A percentile compares a stretch with the other conserved stretches of the same genome.
Conservation (phyloP, 306 rosid genomes). For the Trifolium dubium region DNA sequence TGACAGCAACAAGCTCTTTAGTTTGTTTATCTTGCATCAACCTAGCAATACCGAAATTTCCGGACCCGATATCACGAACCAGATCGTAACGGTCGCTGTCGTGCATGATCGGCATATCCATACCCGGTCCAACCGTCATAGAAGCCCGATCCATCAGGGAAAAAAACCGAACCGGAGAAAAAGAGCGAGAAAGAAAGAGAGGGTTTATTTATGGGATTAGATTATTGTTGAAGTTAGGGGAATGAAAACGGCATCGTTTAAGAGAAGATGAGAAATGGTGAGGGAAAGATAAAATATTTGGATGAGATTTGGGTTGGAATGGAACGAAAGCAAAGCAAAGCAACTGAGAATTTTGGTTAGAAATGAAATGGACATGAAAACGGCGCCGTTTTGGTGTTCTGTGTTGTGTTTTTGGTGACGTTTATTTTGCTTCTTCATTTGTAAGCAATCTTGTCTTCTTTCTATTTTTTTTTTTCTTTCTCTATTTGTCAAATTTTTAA, state of each 20-base stretch:
- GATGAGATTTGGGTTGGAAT: slow-evolving; percentile 48
- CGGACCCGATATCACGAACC: slow-evolving; percentile 89
- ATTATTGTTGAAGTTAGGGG: no score
- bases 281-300: slow-evolving; percentile 33
- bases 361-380: slow-evolving; percentile 21
- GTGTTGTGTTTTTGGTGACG: slow-evolving; percentile 40
- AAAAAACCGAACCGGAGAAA: slow-evolving; percentile 31
- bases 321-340: slow-evolving; percentile 48
- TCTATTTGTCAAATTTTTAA: background rate
- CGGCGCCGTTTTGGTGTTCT: slow-evolving; percentile 49
- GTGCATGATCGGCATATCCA: slow-evolving; percentile 99
- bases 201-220: background rate
- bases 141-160: slow-evolving; percentile 73
- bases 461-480: background rate
- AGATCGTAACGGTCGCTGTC: slow-evolving; percentile 96
- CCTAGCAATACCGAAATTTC: slow-evolving; percentile 93
- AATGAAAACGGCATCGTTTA: slow-evolving; percentile 35
- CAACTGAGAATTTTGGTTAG: slow-evolving; percentile 36
- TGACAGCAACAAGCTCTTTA: slow-evolving; percentile 90
- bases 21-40: slow-evolving; percentile 90
- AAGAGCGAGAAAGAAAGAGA: background rate
- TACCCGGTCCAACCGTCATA: slow-evolving; percentile 71
- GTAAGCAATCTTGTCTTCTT: slow-evolving; percentile 52
- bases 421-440: slow-evolving; percentile 29
- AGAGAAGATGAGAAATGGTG: slow-evolving; percentile 42